A percentile compares a stretch with the other conserved stretches of the same genome.
phyloP scores from a whole-genome alignment of 495 filamentous ascomycete genomes.

The Hypoxylon crocopeplum region DNA sequence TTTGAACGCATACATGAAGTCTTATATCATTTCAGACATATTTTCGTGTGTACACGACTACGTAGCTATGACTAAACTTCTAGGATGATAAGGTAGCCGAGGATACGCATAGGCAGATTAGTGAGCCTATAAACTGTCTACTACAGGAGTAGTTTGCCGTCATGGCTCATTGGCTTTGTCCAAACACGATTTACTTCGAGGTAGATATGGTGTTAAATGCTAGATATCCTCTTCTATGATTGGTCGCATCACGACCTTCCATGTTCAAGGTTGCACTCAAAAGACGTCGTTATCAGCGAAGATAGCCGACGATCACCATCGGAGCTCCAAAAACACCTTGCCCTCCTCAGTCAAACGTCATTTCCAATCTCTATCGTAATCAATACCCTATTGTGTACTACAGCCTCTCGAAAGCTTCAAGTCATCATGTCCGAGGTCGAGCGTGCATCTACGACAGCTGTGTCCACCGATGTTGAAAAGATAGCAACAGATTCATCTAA shows the following conservation, averaged over 20 bases:
- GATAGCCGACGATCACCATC: conserved; percentile 24
- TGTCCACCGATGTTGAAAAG: conserved; percentile 30
- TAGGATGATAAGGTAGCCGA: too few species aligned
- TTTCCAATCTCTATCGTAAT: conserved; percentile 5
- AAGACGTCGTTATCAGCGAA: conserved; percentile 10
- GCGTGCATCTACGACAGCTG: not conserved
- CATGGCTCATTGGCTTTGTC: too few species aligned
- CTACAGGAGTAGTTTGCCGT: too few species aligned
- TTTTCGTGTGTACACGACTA: not conserved
- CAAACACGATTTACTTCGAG: too few species aligned
- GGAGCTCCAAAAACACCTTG: not conserved
- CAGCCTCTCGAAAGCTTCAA: not conserved
- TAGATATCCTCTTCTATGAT: conserved; percentile 12
- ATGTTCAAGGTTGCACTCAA: conserved; percentile 10
- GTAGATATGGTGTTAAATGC: too few species aligned
- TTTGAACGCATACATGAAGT: too few species aligned
- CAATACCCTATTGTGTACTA: not conserved
- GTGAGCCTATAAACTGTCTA: too few species aligned
- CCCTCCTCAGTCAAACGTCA: not conserved
- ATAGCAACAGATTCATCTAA: conserved; percentile 10
- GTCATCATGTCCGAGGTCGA: conserved; percentile 25
- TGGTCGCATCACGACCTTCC: conserved; percentile 4
- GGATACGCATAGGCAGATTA: too few species aligned
- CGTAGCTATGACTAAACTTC: too few species aligned
- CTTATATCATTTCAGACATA: too few species aligned